Base-by-base conservation (phyloP, 2,329 filamentous ascomycete genomes). In the Calonectria fujianensis region DNA sequence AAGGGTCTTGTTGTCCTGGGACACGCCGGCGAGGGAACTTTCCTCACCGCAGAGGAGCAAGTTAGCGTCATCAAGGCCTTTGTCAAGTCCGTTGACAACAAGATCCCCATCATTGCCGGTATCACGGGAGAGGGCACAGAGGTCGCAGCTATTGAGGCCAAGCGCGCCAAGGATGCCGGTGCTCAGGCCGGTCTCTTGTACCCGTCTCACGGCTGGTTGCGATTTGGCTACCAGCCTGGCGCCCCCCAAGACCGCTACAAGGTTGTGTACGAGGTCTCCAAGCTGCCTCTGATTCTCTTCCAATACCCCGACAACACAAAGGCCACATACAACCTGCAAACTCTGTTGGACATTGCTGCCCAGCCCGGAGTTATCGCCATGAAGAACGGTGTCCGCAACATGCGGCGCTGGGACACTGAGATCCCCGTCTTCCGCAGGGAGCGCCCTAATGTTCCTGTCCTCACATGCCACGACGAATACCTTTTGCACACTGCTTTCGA, bases 321-420 rank as follows among this genome's bases (percentile, higher is more conserved):
- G 80, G 88, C 88, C 4, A 89, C 86, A 1, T 90, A 90, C 79
- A 88, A 81, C 75, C 83, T 90, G 29, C 84, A 90, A 75, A 90
- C 88, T 0, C 85, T 90, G 76, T 85, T 90, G 2, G 88, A 90
- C 66, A 90, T 90, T 69, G 84, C 88, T 3, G 89, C 88, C 10
- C 87, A 85, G 41, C 89, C 88, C 1, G 88, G 89, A 35, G 88
- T 89, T 8, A 89, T 90, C 59, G 89, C 89, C 20, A 90, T 90
- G 88, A 90, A 90, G 85, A 90, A 90, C 75, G 89, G 89, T 27
- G 89, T 90, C 13, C 86, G 89, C 69, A 90, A 90, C 80, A 90
- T 90, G 89, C 85, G 87, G n/a, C 86, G 89, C 24, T 90, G 89
- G 89, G 89, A 90, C 67, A 89, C 87, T 0, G 89, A 90, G 80